These are phyloP conservation scores for Hortaea sp. DNA, from an alignment of 2,329 filamentous ascomycete species.

Conservation along the genomic window DNA sequence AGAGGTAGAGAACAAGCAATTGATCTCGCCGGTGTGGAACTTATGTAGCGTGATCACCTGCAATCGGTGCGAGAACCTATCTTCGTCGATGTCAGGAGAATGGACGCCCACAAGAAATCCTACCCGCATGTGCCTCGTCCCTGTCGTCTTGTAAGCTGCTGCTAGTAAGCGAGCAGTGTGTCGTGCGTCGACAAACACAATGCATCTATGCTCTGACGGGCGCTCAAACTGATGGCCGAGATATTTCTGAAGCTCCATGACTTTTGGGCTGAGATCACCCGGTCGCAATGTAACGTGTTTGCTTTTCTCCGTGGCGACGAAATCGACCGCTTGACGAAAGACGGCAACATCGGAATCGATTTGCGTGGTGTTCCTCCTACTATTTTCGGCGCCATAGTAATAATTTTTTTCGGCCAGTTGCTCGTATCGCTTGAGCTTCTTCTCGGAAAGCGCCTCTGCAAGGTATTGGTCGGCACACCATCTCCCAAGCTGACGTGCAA, in stretches of 20 bases:
- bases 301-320: constrained; percentile 11
- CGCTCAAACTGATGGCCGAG: constrained; percentile 54
- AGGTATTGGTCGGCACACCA: constrained; percentile 74
- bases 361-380: constrained; percentile 8
- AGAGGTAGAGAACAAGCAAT: constrained; percentile 54
- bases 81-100: constrained; percentile 30
- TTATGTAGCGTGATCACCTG: constrained; percentile 65
- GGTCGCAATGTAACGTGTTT: constrained; percentile 4
- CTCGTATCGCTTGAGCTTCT: constrained; percentile 16
- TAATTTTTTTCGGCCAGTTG: constrained; percentile 19
- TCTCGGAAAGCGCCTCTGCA: constrained; percentile 12
- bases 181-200: constrained; percentile 76
- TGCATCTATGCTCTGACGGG: constrained; percentile 55
- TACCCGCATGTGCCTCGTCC: constrained; percentile 48
- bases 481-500: constrained; percentile 58
- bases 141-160: constrained; percentile 53
- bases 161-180: constrained; percentile 66
- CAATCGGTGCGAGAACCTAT: constrained; percentile 57
- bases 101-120: constrained; percentile 56
- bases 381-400: constrained; percentile 14
- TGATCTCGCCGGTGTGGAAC: constrained; percentile 49
- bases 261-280: constrained; percentile 59
- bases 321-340: constrained; percentile 48
- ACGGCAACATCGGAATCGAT: constrained; percentile 45
- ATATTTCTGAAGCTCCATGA: constrained; percentile 50